A percentile compares a stretch with the other conserved stretches of the same genome.
These are phyloP conservation scores for Microcera coccophila DNA, from an alignment of 2,329 filamentous ascomycete genomes.

Conservation along the genomic window DNA sequence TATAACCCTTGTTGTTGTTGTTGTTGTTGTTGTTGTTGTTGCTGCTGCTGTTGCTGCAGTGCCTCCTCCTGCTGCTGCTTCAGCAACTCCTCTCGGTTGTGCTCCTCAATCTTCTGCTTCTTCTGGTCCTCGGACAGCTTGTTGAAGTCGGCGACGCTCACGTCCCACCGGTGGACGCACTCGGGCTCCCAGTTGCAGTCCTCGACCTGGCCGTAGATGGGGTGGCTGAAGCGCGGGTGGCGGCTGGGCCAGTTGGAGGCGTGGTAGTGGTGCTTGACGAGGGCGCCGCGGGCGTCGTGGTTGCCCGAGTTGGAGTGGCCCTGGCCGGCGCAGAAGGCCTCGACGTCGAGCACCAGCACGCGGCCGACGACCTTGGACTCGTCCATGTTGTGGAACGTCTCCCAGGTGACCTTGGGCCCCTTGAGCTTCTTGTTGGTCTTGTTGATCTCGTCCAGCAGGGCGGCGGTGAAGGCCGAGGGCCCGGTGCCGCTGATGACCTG, in stretches of 20 bases:
- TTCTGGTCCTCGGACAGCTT: slow-evolving; percentile 57
- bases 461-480: slow-evolving; percentile 64
- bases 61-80: not conserved
- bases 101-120: slow-evolving; percentile 40
- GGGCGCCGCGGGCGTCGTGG: slow-evolving; percentile 60
- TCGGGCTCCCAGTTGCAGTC: slow-evolving; percentile 65
- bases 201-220: slow-evolving; percentile 66
- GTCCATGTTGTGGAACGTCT: slow-evolving; percentile 59
- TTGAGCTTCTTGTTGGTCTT: slow-evolving; percentile 53
- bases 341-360: slow-evolving; percentile 64
- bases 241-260: slow-evolving; percentile 67
- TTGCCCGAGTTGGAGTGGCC: slow-evolving; percentile 70
- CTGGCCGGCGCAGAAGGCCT: slow-evolving; percentile 69
- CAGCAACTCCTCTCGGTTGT: no score
- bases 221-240: slow-evolving; percentile 64
- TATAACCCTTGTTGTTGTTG: slow-evolving; percentile 21
- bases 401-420: slow-evolving; percentile 51
- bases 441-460: slow-evolving; percentile 63
- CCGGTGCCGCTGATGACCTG: slow-evolving; percentile 71
- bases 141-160: slow-evolving; percentile 58
- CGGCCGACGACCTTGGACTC: slow-evolving; percentile 63
- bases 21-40: slow-evolving; percentile 1
- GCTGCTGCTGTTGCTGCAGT: not conserved
- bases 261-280: slow-evolving; percentile 73
- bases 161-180: slow-evolving; percentile 64